Conservation (phyloP, 148 eudicot species). For the Euryodendron excelsum region DNA sequence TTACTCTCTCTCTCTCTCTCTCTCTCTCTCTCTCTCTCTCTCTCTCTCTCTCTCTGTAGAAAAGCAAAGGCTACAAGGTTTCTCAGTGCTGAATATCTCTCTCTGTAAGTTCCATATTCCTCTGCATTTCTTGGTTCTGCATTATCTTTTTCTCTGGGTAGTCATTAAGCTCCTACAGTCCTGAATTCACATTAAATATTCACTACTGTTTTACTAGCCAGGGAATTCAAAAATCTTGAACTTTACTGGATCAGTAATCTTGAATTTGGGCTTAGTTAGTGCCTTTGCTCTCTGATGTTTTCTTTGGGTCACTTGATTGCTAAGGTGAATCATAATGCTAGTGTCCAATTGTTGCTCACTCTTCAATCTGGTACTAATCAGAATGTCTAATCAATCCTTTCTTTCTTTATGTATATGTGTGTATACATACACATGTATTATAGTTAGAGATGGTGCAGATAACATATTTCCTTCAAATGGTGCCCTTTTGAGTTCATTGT, state of each 20-base stretch:
- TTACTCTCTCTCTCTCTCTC: background rate
- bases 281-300: background rate
- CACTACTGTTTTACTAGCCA: background rate
- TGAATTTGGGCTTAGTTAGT: background rate
- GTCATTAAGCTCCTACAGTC: background rate
- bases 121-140: background rate
- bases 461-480: background rate
- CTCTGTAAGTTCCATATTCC: background rate
- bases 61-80: background rate
- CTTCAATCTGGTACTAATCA: background rate
- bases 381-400: background rate
- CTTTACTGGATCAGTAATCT: background rate
- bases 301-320: background rate
- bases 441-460: background rate
- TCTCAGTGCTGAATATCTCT: background rate
- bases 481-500: background rate
- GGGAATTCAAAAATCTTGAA: background rate
- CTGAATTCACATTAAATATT: background rate
- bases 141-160: background rate
- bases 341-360: background rate
- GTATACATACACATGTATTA: no score
- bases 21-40: background rate
- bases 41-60: background rate
- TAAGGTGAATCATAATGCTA: background rate
- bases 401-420: background rate